Evolutionary conservation across 2,329 filamentous ascomycete genomes (phyloP).

Genomic region (Sporothrix humicola): DNA sequence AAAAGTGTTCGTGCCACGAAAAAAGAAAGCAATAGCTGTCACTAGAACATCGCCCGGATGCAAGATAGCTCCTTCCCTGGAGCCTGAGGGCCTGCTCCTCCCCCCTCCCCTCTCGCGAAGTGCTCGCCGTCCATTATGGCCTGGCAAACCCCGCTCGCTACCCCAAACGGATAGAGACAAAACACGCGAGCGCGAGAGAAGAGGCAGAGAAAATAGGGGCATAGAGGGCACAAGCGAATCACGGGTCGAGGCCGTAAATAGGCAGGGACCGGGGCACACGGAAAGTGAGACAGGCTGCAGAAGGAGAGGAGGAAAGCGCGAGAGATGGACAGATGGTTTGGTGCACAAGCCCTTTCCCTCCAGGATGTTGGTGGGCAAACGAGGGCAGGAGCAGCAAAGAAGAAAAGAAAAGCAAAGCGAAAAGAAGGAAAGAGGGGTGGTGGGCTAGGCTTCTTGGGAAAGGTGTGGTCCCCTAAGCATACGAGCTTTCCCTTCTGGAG

Average conservation of each 20-base stretch:
- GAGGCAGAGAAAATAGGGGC: constrained; percentile 4
- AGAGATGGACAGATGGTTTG: neutral
- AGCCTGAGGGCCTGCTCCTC: neutral
- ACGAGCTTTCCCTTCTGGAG: neutral
- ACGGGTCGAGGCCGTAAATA: neutral
- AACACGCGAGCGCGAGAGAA: constrained; percentile 29
- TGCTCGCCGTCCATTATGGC: neutral
- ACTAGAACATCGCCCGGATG: neutral
- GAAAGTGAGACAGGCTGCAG: constrained; percentile 5
- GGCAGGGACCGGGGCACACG: neutral
- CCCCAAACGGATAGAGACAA: constrained; percentile 27
- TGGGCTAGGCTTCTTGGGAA: neutral
- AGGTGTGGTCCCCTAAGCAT: constrained; percentile 1
- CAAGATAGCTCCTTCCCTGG: neutral
- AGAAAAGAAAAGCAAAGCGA: neutral
- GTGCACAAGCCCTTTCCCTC: constrained; percentile 4
- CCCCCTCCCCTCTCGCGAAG: neutral
- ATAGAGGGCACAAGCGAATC: neutral
- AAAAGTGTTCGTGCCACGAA: neutral
- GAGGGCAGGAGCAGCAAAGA: neutral
- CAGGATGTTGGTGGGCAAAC: neutral
- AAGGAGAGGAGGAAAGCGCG: constrained; percentile 20
- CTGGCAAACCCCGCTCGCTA: constrained; percentile 12
- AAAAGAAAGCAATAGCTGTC: neutral
- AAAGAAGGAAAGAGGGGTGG: neutral